Evolutionary conservation across 345 rosid genomes (phyloP).

Genomic region (Hibiscus trionum): DNA sequence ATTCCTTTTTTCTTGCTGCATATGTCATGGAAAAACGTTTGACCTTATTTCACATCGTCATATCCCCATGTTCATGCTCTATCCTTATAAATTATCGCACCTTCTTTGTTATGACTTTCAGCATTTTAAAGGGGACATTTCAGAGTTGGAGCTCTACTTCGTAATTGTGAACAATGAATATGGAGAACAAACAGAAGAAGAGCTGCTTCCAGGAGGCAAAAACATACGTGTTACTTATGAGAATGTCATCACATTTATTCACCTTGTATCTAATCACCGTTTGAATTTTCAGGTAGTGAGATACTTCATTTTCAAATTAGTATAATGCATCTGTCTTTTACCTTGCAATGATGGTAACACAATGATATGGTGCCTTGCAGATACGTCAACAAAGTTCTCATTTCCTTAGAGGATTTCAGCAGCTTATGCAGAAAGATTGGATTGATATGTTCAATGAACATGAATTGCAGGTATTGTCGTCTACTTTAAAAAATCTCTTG

Average conservation of each 20-base stretch:
- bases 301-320: not conserved
- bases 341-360: constrained; percentile 7
- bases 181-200: constrained; percentile 95
- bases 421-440: constrained; percentile 91
- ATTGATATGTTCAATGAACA: constrained; percentile 97
- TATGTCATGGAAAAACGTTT: not conserved
- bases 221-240: constrained; percentile 76
- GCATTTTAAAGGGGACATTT: constrained; percentile 79
- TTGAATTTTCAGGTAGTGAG: constrained; percentile 71
- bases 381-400: constrained; percentile 94
- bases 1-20: not conserved
- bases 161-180: constrained; percentile 93
- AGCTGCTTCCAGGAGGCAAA: constrained; percentile 83
- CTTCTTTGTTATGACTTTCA: constrained; percentile 24
- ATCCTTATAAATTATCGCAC: not conserved
- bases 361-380: constrained; percentile 31
- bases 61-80: constrained; percentile 6
- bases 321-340: not conserved
- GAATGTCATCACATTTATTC: constrained; percentile 83
- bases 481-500: not conserved
- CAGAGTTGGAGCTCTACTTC: constrained; percentile 85
- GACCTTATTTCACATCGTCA: not conserved
- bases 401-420: constrained; percentile 93
- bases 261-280: constrained; percentile 96
- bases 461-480: constrained; percentile 76